Evolutionary conservation across 306 rosid genomes (phyloP).

Genomic region (Nissolia schottii): DNA sequence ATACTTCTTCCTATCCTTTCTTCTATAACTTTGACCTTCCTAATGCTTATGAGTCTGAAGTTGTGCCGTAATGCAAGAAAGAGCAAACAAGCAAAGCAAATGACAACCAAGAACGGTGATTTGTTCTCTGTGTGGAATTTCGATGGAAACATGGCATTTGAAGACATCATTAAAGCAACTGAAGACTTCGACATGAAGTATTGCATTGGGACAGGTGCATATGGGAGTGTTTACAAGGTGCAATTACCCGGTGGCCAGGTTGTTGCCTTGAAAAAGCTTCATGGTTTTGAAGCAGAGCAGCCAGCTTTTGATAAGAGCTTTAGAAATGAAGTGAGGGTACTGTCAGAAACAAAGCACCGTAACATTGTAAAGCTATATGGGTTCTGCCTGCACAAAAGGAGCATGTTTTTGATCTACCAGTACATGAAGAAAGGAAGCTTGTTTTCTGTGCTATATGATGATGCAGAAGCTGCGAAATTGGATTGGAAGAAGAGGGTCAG

Average conservation of each 20-base stretch:
- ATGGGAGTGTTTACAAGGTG: slow-evolving; percentile 15
- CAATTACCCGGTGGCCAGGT: background rate
- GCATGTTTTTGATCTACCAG: too few species aligned
- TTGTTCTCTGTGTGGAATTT: background rate
- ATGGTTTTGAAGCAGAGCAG: background rate
- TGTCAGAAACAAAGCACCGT: background rate
- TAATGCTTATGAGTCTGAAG: background rate
- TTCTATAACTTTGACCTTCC: background rate
- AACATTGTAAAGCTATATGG: too few species aligned
- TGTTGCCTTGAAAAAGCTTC: slow-evolving; percentile 20
- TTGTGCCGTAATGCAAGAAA: too few species aligned
- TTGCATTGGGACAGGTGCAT: slow-evolving; percentile 17
- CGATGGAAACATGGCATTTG: slow-evolving; percentile 16
- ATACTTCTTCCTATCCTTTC: background rate
- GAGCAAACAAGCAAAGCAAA: background rate
- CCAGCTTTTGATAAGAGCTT: background rate
- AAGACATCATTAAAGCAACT: background rate
- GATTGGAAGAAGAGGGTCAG: background rate
- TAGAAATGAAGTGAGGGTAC: background rate
- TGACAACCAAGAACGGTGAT: background rate
- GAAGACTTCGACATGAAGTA: background rate
- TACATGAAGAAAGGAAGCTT: too few species aligned
- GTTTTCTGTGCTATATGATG: background rate
- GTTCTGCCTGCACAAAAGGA: too few species aligned
- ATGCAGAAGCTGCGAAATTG: too few species aligned